phyloP scores from a whole-genome alignment of 768 basidiomycete species.

The Suillus paluster region DNA sequence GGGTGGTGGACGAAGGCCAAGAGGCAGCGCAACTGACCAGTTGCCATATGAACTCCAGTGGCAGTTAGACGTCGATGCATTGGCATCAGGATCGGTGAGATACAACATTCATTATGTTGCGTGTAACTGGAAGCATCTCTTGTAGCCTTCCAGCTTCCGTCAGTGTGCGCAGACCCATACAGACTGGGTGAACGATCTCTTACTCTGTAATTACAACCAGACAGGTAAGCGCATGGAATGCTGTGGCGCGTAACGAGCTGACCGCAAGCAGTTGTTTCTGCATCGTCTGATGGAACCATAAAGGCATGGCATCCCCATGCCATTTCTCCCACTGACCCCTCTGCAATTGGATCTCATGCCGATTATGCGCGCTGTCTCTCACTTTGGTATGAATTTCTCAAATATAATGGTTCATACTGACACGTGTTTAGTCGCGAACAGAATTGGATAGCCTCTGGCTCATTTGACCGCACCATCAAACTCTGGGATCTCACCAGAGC shows the following conservation, averaged over 20 bases:
- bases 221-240: conserved; percentile 55
- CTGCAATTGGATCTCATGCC: conserved; percentile 71
- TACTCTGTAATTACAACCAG: conserved; percentile 91
- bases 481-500: conserved; percentile 83
- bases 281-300: conserved; percentile 94
- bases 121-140: conserved; percentile 2
- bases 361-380: conserved; percentile 88
- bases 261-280: conserved; percentile 72
- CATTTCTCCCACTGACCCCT: conserved; percentile 58
- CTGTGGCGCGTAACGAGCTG: conserved; percentile 1
- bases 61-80: conserved; percentile 70
- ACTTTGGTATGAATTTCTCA: conserved; percentile 54
- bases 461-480: conserved; percentile 92
- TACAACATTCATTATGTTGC: conserved; percentile 8
- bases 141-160: conserved; percentile 53
- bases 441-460: conserved; percentile 91
- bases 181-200: conserved; percentile 96
- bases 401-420: conserved; percentile 16
- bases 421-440: conserved; percentile 62
- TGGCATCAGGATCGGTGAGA: conserved; percentile 54
- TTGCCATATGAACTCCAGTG: conserved; percentile 76
- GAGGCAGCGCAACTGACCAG: conserved; percentile 31
- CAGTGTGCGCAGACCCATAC: conserved; percentile 89
- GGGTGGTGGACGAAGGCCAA: conserved; percentile 37
- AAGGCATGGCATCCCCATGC: conserved; percentile 93